Conservation (phyloP, 306 rosid genomes). For the Vigna reflexopilosa region DNA sequence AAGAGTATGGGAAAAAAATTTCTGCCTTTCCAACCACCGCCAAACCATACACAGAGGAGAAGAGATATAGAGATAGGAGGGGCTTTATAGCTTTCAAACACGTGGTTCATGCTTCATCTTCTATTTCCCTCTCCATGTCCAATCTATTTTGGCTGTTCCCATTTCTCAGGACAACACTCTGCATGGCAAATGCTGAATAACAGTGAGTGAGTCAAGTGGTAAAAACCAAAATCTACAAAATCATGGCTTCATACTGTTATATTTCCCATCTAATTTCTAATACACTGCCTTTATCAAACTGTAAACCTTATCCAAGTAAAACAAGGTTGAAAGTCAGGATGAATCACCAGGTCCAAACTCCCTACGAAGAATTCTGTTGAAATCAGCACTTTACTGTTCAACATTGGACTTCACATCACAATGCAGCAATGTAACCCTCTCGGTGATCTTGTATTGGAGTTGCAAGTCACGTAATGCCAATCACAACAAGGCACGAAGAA, state of each 20-base stretch:
- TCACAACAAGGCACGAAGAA: conserved; percentile 4
- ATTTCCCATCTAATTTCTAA: too few species aligned
- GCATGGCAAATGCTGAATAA: conserved; percentile 23
- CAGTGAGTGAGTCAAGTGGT: conserved; percentile 24
- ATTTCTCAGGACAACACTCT: conserved; percentile 54
- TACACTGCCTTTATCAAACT: too few species aligned
- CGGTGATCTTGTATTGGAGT: not conserved
- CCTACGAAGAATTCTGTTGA: not conserved
- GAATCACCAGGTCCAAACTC: not conserved
- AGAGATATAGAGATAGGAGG: conserved; percentile 15
- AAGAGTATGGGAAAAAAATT: conserved; percentile 60
- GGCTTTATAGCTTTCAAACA: conserved; percentile 46
- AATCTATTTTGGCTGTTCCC: conserved; percentile 57
- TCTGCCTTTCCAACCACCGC: conserved; percentile 75
- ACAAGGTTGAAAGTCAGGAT: too few species aligned
- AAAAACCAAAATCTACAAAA: conserved; percentile 20
- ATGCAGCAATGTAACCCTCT: not conserved
- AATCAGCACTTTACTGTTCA: conserved; percentile 19
- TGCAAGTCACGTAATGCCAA: not conserved
- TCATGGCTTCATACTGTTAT: not conserved
- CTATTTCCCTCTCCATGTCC: conserved; percentile 11
- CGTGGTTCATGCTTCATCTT: conserved; percentile 42
- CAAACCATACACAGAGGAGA: conserved; percentile 59
- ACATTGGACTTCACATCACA: not conserved
- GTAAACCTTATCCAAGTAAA: too few species aligned